These are phyloP conservation scores for Apiospora malaysiana DNA, from an alignment of 2,329 filamentous ascomycete genomes.

Conservation along the genomic window DNA sequence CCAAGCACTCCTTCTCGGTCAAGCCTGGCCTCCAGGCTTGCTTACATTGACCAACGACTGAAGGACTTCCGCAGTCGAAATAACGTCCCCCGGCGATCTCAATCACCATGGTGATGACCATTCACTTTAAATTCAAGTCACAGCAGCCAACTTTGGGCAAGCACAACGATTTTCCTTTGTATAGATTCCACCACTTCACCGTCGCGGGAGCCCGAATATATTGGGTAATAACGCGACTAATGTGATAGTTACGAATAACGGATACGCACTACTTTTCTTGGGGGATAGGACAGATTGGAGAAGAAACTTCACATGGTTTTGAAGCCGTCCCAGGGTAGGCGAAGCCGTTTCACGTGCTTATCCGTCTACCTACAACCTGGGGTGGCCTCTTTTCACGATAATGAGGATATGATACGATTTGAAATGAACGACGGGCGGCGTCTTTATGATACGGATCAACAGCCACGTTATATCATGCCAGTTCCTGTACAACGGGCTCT, in stretches of 20 bases:
- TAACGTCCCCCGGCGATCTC: slow-evolving; percentile 49
- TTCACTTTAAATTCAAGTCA: too few relatives aligned
- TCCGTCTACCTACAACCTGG: not conserved
- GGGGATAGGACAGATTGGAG: slow-evolving; percentile 22
- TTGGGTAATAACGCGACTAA: not conserved
- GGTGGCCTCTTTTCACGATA: slow-evolving; percentile 24
- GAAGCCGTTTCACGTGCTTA: not conserved
- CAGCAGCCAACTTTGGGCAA: slow-evolving; percentile 1
- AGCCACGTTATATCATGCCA: slow-evolving; percentile 8
- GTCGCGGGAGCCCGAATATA: not conserved
- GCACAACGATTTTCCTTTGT: slow-evolving; percentile 17
- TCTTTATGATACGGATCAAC: slow-evolving; percentile 17
- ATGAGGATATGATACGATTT: slow-evolving; percentile 38
- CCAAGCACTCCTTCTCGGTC: slow-evolving; percentile 35
- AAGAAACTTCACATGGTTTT: slow-evolving; percentile 23
- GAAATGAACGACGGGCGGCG: slow-evolving; percentile 36
- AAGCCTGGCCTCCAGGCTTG: slow-evolving; percentile 57
- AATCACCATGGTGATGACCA: slow-evolving; percentile 51
- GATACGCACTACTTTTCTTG: not conserved
- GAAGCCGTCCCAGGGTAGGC: slow-evolving; percentile 32
- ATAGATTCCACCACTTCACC: not conserved
- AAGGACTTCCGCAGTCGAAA: slow-evolving; percentile 58
- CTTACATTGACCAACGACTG: slow-evolving; percentile 64
- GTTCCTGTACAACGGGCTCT: not conserved
- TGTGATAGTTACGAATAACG: not conserved